Evolutionary conservation across 108 stramenopile species (phyloP).

Genomic region (Fragilaria radians): DNA sequence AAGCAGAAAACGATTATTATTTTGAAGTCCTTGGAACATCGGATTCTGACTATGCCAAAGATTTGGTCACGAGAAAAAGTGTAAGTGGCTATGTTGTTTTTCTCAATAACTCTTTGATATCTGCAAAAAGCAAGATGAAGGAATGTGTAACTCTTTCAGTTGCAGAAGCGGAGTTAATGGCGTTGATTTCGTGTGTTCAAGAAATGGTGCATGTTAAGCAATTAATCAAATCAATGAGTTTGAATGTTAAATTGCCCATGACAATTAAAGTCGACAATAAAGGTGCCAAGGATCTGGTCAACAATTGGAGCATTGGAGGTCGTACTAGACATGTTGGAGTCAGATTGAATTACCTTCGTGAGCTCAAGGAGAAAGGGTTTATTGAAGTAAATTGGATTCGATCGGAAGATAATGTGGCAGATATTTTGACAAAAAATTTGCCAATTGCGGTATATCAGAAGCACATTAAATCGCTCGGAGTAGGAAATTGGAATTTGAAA

Average conservation of each 20-base stretch:
- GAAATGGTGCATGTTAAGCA: too few species aligned
- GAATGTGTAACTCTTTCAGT: slow-evolving; percentile 25
- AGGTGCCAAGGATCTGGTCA: too few species aligned
- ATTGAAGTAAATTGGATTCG: not conserved
- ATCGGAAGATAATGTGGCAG: not conserved
- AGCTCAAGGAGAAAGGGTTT: slow-evolving; percentile 26
- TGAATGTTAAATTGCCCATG: too few species aligned
- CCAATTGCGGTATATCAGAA: not conserved
- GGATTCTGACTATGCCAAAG: not conserved
- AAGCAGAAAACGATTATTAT: not conserved
- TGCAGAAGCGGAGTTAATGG: too few species aligned
- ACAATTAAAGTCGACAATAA: too few species aligned
- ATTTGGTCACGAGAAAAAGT: not conserved
- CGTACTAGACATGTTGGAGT: too few species aligned
- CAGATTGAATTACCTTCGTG: too few species aligned
- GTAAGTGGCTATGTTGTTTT: too few species aligned
- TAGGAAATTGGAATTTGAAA: not conserved
- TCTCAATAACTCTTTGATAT: slow-evolving; percentile 4
- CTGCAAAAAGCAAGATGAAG: slow-evolving; percentile 22
- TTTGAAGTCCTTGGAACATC: not conserved
- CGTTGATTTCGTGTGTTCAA: too few species aligned
- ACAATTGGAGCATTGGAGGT: too few species aligned
- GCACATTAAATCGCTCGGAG: not conserved
- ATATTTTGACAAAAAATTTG: not conserved
- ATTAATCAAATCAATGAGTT: too few species aligned